Conservation (phyloP, 2,329 filamentous ascomycete species). For the Xylaria hypoxylon region DNA sequence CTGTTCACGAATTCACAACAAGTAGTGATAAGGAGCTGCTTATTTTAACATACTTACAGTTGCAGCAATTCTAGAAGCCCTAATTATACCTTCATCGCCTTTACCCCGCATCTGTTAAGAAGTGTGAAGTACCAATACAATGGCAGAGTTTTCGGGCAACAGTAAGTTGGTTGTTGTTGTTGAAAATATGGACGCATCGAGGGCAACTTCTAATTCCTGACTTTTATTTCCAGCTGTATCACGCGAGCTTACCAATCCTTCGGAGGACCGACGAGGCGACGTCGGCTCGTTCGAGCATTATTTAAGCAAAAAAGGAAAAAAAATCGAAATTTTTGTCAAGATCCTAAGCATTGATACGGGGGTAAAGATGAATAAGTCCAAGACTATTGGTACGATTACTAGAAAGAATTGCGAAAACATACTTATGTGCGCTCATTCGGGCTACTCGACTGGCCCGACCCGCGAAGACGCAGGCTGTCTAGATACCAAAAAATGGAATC, state of each 20-base stretch:
- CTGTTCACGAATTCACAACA: too few relatives aligned
- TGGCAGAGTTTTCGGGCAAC: too few relatives aligned
- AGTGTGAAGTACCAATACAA: too few relatives aligned
- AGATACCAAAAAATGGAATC: conserved; percentile 41
- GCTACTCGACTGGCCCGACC: conserved; percentile 30
- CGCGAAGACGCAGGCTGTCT: conserved; percentile 37
- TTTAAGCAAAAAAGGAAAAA: conserved; percentile 27
- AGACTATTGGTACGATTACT: conserved; percentile 43
- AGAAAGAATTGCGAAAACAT: conserved; percentile 33
- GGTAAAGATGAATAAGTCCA: conserved; percentile 35
- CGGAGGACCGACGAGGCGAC: neutral
- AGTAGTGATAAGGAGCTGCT: too few relatives aligned
- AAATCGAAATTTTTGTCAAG: conserved; percentile 39
- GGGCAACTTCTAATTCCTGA: neutral
- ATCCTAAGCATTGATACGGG: conserved; percentile 38
- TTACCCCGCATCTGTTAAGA: too few relatives aligned
- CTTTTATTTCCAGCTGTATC: neutral
- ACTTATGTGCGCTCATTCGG: conserved; percentile 41
- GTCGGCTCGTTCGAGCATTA: neutral
- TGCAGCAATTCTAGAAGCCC: neutral
- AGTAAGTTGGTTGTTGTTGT: too few relatives aligned
- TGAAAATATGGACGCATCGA: neutral
- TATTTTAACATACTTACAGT: neutral
- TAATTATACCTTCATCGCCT: too few relatives aligned
- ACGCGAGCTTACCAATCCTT: too few relatives aligned